These are phyloP conservation scores for Rubia peregrina DNA, from an alignment of 305 asterid species.

Conservation along the genomic window DNA sequence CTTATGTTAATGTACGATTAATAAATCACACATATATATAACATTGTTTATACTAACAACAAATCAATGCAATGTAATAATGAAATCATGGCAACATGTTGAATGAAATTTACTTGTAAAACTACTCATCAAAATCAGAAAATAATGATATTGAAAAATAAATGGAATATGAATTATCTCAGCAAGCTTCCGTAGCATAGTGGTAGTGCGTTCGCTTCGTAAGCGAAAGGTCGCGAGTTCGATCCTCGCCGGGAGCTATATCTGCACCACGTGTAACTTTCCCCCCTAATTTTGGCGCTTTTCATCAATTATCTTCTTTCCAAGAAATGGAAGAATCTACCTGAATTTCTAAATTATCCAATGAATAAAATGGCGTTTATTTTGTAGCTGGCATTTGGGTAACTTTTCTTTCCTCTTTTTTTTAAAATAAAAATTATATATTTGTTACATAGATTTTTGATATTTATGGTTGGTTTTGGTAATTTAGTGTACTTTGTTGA, in stretches of 20 bases:
- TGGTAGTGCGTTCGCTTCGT: slow-evolving; percentile 99
- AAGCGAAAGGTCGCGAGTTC: slow-evolving; percentile 99
- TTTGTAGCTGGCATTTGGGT: not conserved
- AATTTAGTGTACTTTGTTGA: not conserved
- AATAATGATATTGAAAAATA: not conserved
- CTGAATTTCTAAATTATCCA: not conserved
- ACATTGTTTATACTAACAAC: not conserved
- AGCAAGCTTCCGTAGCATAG: slow-evolving; percentile 60
- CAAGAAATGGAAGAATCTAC: not conserved
- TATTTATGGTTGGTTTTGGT: too few relatives aligned
- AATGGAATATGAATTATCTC: not conserved
- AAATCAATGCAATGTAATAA: not conserved
- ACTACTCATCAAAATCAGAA: not conserved
- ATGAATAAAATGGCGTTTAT: not conserved
- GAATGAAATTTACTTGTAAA: not conserved
- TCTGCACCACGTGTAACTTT: not conserved
- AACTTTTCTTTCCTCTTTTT: not conserved
- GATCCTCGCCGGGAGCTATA: slow-evolving; percentile 90
- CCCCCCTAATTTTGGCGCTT: too few relatives aligned
- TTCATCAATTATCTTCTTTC: not conserved
- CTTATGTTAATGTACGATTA: not conserved
- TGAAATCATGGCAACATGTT: not conserved
- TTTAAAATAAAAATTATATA: too few relatives aligned
- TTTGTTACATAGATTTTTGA: not conserved
- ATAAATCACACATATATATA: not conserved